Evolutionary conservation across 2,329 filamentous ascomycete genomes (phyloP), one percentile per base, ranked within the genome.

Genomic region (Cladosporium velox): DNA sequence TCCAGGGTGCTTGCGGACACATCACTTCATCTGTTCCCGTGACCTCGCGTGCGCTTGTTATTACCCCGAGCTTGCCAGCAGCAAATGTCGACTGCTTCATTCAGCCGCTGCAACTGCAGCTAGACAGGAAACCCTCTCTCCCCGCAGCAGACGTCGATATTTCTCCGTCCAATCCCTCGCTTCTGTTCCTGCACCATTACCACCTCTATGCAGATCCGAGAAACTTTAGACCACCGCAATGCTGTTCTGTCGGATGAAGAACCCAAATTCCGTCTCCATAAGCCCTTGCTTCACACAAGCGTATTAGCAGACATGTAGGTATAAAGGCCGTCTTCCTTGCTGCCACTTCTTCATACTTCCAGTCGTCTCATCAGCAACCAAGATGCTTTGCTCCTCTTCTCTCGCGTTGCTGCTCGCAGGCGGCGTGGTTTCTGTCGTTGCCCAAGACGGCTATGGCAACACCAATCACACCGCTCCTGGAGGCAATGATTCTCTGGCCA

Each of bases 401-500:
- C 10, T 57, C 35, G 15, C 2, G 7, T 26, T 57, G 51, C 49
- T 64, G 15, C 34, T 64, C 24, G 51, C 51, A 14, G 38, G 61
- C 34, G 26, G 44, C 24, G 21, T 47, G 51, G 34, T 38, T 32
- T 32, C 51, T 44, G 61, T 52, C 3, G 18, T 64, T 15, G 49
- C 61, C 26, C 61, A 64, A 47, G 15, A 34, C 6, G 35, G 49
- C n/a, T 64, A 63, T 44, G 24, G 49, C 38, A 55, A 57, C 26
- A 67, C 65, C 28, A 70, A 70, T 35, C 64, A 59, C 15, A 41
- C 55, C 34, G 14, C 32, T 21, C 34, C 55, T 14, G 55, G 55
- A 38, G 35, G 38, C 32, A 70, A 70, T 47, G 65, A 59, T 10
- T 71, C 72, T 18, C 64, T 74, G 18, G 80, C 68, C 75, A 80